A percentile compares a stretch with the other conserved stretches of the same genome.
These are phyloP conservation scores for Chaetomium globosum DNA, from an alignment of 2,329 filamentous ascomycete species.

Conservation along the genomic window DNA sequence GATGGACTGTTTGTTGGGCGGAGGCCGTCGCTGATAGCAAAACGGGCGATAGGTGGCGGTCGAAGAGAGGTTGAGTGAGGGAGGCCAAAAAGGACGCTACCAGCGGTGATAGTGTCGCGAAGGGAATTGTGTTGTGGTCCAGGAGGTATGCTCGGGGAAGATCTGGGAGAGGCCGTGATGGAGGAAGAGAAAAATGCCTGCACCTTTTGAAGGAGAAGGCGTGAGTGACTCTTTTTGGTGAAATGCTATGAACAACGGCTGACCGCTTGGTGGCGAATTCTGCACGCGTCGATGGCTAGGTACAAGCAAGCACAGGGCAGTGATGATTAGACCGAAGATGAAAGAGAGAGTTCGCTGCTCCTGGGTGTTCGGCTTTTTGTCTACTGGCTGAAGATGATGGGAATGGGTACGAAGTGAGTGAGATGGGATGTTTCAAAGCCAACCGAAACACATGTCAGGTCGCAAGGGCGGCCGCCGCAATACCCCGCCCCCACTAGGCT, in stretches of 20 bases:
- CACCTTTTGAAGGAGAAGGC: constrained; percentile 30
- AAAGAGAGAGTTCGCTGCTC: background rate
- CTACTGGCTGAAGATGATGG: background rate
- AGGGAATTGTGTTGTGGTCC: constrained; percentile 35
- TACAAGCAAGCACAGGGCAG: background rate
- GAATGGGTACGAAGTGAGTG: background rate
- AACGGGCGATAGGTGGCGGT: constrained; percentile 40
- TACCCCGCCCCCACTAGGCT: constrained; percentile 4
- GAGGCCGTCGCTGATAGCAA: constrained; percentile 34
- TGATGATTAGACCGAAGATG: background rate
- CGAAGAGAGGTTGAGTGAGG: constrained; percentile 42
- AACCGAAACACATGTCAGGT: constrained; percentile 9
- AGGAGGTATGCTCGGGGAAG: constrained; percentile 36
- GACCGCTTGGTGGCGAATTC: background rate
- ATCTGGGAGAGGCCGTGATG: constrained; percentile 38
- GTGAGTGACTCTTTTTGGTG: background rate
- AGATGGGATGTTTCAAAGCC: constrained; percentile 7
- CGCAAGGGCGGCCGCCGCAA: background rate
- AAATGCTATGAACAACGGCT: background rate
- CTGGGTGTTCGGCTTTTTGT: background rate
- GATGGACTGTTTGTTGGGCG: constrained; percentile 9
- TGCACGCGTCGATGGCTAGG: background rate
- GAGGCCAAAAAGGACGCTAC: constrained; percentile 47
- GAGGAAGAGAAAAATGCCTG: constrained; percentile 33
- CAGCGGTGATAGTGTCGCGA: constrained; percentile 43